These are phyloP conservation scores for Fistulina hepatica DNA, from an alignment of 1,284 basidiomycete species.

Conservation along the genomic window DNA sequence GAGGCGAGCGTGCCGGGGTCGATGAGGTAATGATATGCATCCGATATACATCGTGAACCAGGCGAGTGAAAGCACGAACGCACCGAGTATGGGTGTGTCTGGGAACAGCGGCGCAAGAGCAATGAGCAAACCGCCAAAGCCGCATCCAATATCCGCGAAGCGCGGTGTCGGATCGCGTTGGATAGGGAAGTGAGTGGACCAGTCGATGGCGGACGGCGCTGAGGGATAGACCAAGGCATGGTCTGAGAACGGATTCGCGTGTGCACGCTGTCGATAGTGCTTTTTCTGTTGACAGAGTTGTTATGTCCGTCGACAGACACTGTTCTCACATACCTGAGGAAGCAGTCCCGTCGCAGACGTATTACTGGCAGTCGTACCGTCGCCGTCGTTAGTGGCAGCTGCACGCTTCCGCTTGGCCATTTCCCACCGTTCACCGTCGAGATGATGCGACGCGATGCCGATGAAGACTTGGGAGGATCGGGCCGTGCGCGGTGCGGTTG, in stretches of 20 bases:
- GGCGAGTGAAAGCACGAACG: no score
- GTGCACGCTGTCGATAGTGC: conserved; percentile 93
- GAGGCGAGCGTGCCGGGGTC: no score
- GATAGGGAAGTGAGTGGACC: conserved; percentile 64
- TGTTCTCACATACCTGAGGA: no score
- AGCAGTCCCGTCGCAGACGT: no score
- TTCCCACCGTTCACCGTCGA: conserved; percentile 19
- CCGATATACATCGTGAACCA: no score
- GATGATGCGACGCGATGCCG: background rate
- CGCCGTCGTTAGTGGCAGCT: no score
- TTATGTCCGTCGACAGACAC: no score
- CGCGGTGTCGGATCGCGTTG: conserved; percentile 84
- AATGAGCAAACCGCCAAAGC: conserved; percentile 92
- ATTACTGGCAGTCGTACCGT: no score
- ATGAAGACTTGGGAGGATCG: background rate
- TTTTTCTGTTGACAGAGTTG: conserved; percentile 56
- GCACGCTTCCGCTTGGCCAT: conserved; percentile 8
- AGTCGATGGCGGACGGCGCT: conserved; percentile 75
- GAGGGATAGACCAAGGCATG: conserved; percentile 86
- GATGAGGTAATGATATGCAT: no score
- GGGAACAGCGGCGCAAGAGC: conserved; percentile 87
- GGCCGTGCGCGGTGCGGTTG: background rate
- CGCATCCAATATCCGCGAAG: conserved; percentile 96
- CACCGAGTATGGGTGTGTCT: conserved; percentile 89
- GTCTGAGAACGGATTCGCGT: conserved; percentile 98